Evolutionary conservation across 1,284 basidiomycete species (phyloP).

Genomic region (Cystobasidium slooffiae): DNA sequence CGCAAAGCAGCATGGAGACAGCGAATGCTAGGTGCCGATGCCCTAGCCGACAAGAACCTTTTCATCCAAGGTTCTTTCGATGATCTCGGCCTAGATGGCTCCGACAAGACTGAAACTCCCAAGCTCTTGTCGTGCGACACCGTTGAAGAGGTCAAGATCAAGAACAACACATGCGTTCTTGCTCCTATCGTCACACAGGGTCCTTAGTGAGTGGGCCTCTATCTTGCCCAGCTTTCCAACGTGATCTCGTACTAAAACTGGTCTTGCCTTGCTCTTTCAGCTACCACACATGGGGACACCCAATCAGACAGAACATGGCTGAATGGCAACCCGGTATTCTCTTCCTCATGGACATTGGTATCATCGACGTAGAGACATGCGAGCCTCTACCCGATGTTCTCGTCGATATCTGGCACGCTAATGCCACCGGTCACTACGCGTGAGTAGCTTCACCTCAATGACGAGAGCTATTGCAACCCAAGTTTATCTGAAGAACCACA

Average conservation of each 20-base stretch:
- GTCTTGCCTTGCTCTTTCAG: conserved; percentile 10
- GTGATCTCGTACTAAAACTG: not conserved
- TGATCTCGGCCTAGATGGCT: conserved; percentile 44
- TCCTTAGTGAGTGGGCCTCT: conserved; percentile 56
- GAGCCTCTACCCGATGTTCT: conserved; percentile 69
- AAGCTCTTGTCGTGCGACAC: conserved; percentile 55
- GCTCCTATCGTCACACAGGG: conserved; percentile 57
- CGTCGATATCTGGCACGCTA: conserved; percentile 71
- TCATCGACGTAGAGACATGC: conserved; percentile 75
- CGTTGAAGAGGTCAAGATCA: conserved; percentile 54
- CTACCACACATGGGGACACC: conserved; percentile 58
- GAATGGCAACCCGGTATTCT: conserved; percentile 63
- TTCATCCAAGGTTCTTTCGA: conserved; percentile 57
- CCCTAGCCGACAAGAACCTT: conserved; percentile 55
- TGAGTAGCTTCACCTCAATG: not conserved
- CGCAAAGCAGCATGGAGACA: conserved; percentile 52
- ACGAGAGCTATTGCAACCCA: not conserved
- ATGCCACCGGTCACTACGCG: conserved; percentile 60
- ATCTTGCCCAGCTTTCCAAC: conserved; percentile 14
- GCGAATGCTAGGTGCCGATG: conserved; percentile 50
- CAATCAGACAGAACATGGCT: conserved; percentile 62
- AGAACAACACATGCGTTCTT: conserved; percentile 57
- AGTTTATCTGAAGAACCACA: not conserved
- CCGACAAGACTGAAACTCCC: conserved; percentile 37
- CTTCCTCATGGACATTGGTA: conserved; percentile 68